Base-by-base conservation (phyloP, 306 rosid genomes). In the Cyamopsis tetragonoloba region DNA sequence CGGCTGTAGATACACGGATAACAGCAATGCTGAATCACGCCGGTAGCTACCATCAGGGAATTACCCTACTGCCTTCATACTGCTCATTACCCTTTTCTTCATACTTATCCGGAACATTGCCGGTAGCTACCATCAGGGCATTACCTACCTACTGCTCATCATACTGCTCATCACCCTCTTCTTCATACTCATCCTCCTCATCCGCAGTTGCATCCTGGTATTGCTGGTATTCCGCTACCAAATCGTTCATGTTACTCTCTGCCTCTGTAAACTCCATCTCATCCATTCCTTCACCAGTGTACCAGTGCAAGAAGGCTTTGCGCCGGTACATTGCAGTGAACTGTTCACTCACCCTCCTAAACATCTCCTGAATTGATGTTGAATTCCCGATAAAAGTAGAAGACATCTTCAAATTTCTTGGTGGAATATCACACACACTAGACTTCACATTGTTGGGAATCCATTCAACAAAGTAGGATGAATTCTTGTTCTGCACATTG, bases 191-290 rank as follows among this genome's bases (percentile, higher is more conserved):
- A 6, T 82, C 89, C 6, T 91, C 96, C 31, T 90, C 97, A 4
- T 91, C 96, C 1, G 84, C 93, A 0, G 90, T 91, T 14, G 97
- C 97, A 12, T 91, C 97, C 80, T 91, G 97, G 76, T 91, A 91
- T 35, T 91, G 97, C 83, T 91, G 97, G 72, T 91, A 91, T 77
- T 88, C 97, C 0, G 97, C 96, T 11, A 91, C 97, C 82, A 91
- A 81, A 62, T 91, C 97, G 38, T 91, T 91, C 97, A 91, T 91
- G 83, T 91, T 91, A 39, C 97, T 91, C 79, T 88, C 96, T 1
- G 96, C 96, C 67, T 91, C 97, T 0, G 97, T 91, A 76, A 91
- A 91, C 84, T 91, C 97, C 97, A 91, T 91, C 75, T 91, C 96
- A 19, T 91, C 97, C 97, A 91, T 91, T 12, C 97, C 97, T 65